A percentile compares a stretch with the other conserved stretches of the same genome.
These are phyloP conservation scores for Arthrocladium fulminans DNA, from an alignment of 2,329 filamentous ascomycete species.

Conservation along the genomic window DNA sequence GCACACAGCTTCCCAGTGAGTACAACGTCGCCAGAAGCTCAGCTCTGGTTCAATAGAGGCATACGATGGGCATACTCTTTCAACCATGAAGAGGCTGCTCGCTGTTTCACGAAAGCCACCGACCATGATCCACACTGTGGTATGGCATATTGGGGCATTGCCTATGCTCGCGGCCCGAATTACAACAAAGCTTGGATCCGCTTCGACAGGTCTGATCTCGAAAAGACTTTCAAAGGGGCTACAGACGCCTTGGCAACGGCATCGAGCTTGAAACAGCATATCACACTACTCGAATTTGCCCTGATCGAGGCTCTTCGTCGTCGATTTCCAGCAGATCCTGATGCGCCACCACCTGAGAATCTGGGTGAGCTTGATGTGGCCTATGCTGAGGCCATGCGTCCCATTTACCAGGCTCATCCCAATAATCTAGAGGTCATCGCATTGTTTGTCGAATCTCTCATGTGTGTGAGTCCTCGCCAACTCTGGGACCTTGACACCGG, in stretches of 20 bases:
- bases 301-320: not conserved
- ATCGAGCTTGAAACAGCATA: not conserved
- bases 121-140: constrained; percentile 34
- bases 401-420: not conserved
- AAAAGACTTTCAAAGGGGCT: constrained; percentile 41
- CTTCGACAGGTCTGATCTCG: constrained; percentile 37
- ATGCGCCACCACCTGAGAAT: not conserved
- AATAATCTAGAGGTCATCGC: constrained; percentile 4
- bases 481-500: constrained; percentile 3
- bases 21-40: constrained; percentile 44
- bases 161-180: constrained; percentile 43
- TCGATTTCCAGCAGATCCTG: constrained; percentile 1
- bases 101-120: constrained; percentile 40
- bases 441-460: constrained; percentile 3
- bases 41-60: constrained; percentile 63
- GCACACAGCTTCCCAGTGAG: constrained; percentile 47
- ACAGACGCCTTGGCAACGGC: constrained; percentile 31
- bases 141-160: constrained; percentile 43
- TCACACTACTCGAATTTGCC: not conserved
- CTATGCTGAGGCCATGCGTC: constrained; percentile 6
- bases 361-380: not conserved
- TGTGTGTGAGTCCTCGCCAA: constrained; percentile 5
- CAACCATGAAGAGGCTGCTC: constrained; percentile 62
- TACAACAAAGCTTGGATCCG: constrained; percentile 47
- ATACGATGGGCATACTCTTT: constrained; percentile 68